Evolutionary conservation across 208 protist genomes (phyloP), one percentile per base, ranked within the genome.

Genomic region (Crithidia fasciculata): DNA sequence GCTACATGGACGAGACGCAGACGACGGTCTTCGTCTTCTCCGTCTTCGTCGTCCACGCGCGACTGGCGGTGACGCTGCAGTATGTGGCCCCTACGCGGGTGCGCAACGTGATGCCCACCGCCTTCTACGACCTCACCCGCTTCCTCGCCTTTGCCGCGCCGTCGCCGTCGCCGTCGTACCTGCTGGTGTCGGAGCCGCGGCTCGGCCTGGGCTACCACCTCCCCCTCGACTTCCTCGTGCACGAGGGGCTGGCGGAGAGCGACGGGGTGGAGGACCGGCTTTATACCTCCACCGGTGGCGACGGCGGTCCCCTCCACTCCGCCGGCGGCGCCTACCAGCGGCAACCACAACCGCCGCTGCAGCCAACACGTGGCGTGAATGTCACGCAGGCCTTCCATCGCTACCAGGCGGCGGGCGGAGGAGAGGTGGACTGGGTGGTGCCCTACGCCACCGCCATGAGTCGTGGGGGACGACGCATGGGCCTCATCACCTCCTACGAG

Each of bases 151-250:
- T 94, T 70, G 50, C 68, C 7, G n/a, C 81, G 15, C 83, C 89
- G 36, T 75, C 77, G 57, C 70, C 76, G 61, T 85, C 92, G n/a
- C 74, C 89, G 62, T 96, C 92, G 56, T 96, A 96, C 75, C 67
- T 95, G 47, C 80, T 94, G n/a, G 74, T 90, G 37, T 85, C 87
- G 15, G 89, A 96, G 77, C 92, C 89, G 19, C 83, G 92, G 13
- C 86, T 94, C 41, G 92, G 92, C 13, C 71, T 96, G 16, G 92
- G 92, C 60, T 88, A 89, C 69, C 89, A 91, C 64, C 80, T 96
- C 3, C 85, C 92, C 5, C 78, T 94, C 36, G 85, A 92, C 70
- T 96, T 94, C 61, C 60, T 79, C 4, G 76, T 93, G 43, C 81
- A 77, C 74, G 79, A 83, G 55, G 79, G 82, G 8, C 66, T 90